These are phyloP conservation scores for Monascus purpureus DNA, from an alignment of 495 filamentous ascomycete species.

Conservation along the genomic window DNA sequence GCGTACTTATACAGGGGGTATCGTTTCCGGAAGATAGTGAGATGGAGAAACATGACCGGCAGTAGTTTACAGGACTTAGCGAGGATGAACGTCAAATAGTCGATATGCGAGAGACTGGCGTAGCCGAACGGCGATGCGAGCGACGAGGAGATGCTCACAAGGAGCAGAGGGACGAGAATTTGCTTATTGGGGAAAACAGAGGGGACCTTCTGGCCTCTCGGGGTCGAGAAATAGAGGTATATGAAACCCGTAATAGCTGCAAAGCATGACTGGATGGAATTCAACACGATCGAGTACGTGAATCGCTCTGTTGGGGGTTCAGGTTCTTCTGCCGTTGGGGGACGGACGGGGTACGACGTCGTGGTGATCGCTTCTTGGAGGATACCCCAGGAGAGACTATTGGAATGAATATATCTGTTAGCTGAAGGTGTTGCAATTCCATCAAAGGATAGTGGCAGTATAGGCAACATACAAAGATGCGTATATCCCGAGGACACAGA, in stretches of 20 bases:
- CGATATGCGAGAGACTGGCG: conserved; percentile 82
- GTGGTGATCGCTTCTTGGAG: conserved; percentile 97
- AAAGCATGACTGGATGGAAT: conserved; percentile 89
- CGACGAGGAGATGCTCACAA: conserved; percentile 75
- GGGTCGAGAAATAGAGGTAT: conserved; percentile 62
- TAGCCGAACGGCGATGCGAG: conserved; percentile 93
- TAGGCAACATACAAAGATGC: conserved; percentile 88
- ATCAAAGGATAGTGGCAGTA: no score
- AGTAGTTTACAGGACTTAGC: conserved; percentile 96
- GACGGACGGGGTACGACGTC: conserved; percentile 50
- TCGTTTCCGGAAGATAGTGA: conserved; percentile 76
- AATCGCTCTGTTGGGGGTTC: conserved; percentile 53
- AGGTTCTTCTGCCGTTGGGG: conserved; percentile 28
- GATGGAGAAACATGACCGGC: conserved; percentile 91
- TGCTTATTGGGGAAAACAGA: conserved; percentile 57
- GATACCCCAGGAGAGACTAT: conserved; percentile 87
- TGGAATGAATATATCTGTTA: no score
- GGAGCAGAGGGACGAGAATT: conserved; percentile 65
- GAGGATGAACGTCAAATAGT: conserved; percentile 97
- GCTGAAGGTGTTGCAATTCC: no score
- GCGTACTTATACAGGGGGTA: conserved; percentile 96
- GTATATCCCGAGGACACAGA: conserved; percentile 90
- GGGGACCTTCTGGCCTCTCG: conserved; percentile 37
- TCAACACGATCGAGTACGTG: conserved; percentile 85
- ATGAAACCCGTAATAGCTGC: conserved; percentile 66